Evolutionary conservation across 441 rosid species (phyloP).

Genomic region (Bocquillonia castaneifolia): DNA sequence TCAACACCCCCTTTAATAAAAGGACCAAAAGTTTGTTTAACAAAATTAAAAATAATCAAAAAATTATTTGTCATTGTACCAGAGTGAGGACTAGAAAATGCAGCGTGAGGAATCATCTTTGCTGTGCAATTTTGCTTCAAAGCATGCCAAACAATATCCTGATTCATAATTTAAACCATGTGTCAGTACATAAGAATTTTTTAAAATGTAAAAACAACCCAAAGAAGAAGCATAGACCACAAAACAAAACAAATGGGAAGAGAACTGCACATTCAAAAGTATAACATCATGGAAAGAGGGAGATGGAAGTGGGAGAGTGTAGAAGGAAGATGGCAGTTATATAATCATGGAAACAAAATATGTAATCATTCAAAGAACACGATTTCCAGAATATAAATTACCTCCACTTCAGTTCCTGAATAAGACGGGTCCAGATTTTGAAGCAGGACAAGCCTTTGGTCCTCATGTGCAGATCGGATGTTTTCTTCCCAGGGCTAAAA

Average conservation of each 20-base stretch:
- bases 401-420: conserved; percentile 68
- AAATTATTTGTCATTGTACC: conserved; percentile 36
- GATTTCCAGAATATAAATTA: conserved; percentile 23
- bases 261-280: background rate
- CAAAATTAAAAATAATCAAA: background rate
- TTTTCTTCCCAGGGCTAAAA: conserved; percentile 71
- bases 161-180: conserved; percentile 18
- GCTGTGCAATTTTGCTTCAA: conserved; percentile 59
- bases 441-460: conserved; percentile 57
- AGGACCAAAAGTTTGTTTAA: background rate
- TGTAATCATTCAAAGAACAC: background rate
- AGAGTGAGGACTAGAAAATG: conserved; percentile 44
- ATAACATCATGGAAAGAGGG: background rate
- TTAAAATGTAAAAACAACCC: conserved; percentile 6
- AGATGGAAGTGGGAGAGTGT: background rate
- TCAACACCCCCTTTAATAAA: background rate
- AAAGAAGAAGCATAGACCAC: conserved; percentile 6
- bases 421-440: conserved; percentile 70
- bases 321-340: background rate
- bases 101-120: conserved; percentile 51
- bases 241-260: conserved; percentile 5
- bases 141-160: conserved; percentile 66
- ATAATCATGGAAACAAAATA: background rate
- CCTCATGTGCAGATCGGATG: conserved; percentile 43
- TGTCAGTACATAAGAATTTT: background rate